phyloP scores from a whole-genome alignment of 805 yeast genomes.

The Kazachstania martiniae region DNA sequence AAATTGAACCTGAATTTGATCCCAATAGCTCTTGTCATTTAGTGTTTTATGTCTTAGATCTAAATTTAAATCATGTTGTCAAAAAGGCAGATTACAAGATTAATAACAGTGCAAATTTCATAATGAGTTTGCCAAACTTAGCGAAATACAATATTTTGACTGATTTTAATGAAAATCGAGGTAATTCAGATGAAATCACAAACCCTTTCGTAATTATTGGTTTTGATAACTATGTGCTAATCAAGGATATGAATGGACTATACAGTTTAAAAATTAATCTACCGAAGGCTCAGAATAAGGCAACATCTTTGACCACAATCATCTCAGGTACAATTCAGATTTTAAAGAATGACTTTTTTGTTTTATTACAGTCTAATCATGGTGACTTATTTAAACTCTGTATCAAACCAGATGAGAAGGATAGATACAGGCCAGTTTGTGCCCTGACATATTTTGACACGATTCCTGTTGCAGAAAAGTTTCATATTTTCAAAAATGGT shows the following conservation, averaged over 20 bases:
- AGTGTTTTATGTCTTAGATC: slow-evolving; percentile 70
- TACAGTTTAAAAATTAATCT: slow-evolving; percentile 36
- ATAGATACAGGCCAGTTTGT: slow-evolving; percentile 29
- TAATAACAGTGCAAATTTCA: slow-evolving; percentile 32
- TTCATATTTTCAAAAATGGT: slow-evolving; percentile 65
- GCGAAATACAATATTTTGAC: slow-evolving; percentile 15
- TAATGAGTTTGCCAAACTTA: slow-evolving; percentile 56
- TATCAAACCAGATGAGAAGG: slow-evolving; percentile 34
- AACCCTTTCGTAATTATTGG: slow-evolving; percentile 40
- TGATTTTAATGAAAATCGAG: not conserved
- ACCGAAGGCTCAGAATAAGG: slow-evolving; percentile 36
- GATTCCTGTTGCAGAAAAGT: slow-evolving; percentile 43
- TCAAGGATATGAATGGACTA: slow-evolving; percentile 34
- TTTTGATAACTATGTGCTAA: slow-evolving; percentile 42
- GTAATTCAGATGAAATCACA: slow-evolving; percentile 2
- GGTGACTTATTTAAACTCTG: slow-evolving; percentile 74
- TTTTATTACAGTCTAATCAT: slow-evolving; percentile 51
- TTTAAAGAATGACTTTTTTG: slow-evolving; percentile 51
- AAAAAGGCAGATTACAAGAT: slow-evolving; percentile 34
- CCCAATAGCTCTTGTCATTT: slow-evolving; percentile 32
- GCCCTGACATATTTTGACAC: slow-evolving; percentile 69
- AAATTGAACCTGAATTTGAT: too few species aligned
- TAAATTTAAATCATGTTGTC: slow-evolving; percentile 72
- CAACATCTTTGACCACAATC: slow-evolving; percentile 28
- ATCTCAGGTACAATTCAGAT: slow-evolving; percentile 55